Evolutionary conservation across 768 basidiomycete species (phyloP).

Genomic region (Lentinula aciculospora): DNA sequence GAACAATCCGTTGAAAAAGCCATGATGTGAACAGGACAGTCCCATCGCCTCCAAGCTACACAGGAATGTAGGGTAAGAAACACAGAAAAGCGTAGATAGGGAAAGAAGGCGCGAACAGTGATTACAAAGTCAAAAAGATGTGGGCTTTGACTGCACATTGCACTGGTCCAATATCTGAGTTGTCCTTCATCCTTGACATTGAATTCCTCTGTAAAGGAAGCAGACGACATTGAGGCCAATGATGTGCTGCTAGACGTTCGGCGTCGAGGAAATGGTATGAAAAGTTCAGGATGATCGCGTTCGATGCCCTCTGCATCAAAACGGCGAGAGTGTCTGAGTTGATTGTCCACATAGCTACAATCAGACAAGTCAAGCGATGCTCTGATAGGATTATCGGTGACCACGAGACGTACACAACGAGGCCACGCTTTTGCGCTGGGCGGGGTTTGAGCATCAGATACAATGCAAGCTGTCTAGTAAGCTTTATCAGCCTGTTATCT

Average conservation of each 20-base stretch:
- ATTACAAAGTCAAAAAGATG: constrained; percentile 97
- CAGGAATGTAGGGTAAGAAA: not conserved
- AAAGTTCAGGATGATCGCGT: constrained; percentile 83
- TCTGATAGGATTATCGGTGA: constrained; percentile 9
- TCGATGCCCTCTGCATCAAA: constrained; percentile 92
- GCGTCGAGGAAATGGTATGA: constrained; percentile 70
- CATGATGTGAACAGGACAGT: constrained; percentile 98
- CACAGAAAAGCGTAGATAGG: constrained; percentile 12
- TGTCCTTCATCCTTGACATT: constrained; percentile 70
- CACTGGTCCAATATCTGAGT: constrained; percentile 94
- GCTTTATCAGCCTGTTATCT: constrained; percentile 92
- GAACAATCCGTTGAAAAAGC: constrained; percentile 97
- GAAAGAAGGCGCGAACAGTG: constrained; percentile 57
- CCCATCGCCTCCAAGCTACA: constrained; percentile 93
- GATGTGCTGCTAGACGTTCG: constrained; percentile 66
- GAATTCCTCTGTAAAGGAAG: constrained; percentile 36
- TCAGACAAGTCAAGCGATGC: constrained; percentile 9
- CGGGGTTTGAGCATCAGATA: constrained; percentile 91
- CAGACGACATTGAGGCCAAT: constrained; percentile 48
- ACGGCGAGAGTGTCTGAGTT: constrained; percentile 81
- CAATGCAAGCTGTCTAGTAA: constrained; percentile 89
- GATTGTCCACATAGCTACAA: constrained; percentile 86
- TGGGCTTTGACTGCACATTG: constrained; percentile 88
- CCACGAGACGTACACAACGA: constrained; percentile 73
- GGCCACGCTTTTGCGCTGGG: constrained; percentile 59